Evolutionary conservation across 345 rosid genomes (phyloP), one percentile per base, ranked within the genome.

Genomic region (Mallotus nudiflorus): DNA sequence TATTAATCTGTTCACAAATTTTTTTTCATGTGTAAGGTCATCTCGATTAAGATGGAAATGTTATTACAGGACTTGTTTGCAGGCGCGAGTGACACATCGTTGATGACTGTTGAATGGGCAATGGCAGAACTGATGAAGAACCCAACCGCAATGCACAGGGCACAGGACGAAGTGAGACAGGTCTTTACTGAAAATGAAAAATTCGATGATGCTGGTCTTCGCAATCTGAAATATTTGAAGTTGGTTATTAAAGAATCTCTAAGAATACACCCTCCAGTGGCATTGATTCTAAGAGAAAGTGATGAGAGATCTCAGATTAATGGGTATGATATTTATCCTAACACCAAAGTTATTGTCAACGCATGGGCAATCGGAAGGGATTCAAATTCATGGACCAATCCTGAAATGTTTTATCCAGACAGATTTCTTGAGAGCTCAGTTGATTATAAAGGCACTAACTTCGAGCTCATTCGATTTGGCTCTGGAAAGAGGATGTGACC

Each of bases 381-480:
- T 68, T 66, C 76, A 0, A 10, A 0, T 6, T 46, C 35, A n/a
- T 77, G 76, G 76, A 55, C 14, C 5, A 53, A 77, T 12, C 35
- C 76, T 10, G 80, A 77, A 4, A 67, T 15, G 19, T 72, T 67
- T 57, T 5, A 7, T 15, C 74, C 77, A 0, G 81, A 73, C 53
- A 72, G 81, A 40, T 77, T 77, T 25, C n/a, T 54, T 0, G 49
- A 73, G 19, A 39, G 35, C 31, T 27, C 62, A 6, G 12, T 67
- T 31, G 83, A 80, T 31, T 72, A 9, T 28, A 69, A 42, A 25
- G 78, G 83, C 5, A 39, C 8, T 0, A 9, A 73, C 45, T 80
- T 70, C 18, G 73, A 73, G 22, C 66, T 50, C 37, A 22, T 76
- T 14, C 83, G 73, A 12, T 76, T 76, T 35, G 78, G 80, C 5